A percentile compares a stretch with the other conserved stretches of the same genome.
Evolutionary conservation across 2,329 filamentous ascomycete species (phyloP).

Genomic region (Dactylonectria macrodidyma): DNA sequence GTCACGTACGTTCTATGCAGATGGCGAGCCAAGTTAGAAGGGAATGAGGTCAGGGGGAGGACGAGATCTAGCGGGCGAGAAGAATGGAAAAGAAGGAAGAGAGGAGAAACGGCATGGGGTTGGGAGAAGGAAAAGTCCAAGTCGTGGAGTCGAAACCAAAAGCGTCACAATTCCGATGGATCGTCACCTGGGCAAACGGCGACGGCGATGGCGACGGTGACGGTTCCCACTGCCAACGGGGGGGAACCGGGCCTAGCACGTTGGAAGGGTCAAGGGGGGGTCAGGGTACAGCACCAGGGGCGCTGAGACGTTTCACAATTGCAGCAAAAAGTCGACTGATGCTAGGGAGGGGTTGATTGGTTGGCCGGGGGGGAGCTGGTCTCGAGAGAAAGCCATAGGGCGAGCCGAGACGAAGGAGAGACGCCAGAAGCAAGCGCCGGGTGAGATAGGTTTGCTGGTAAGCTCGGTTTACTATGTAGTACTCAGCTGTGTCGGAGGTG

Average conservation of each 20-base stretch:
- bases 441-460: neutral
- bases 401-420: neutral
- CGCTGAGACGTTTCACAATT: conserved; percentile 62
- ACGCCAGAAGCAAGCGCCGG: neutral
- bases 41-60: conserved; percentile 12
- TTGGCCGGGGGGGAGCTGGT: conserved; percentile 1
- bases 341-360: conserved; percentile 40
- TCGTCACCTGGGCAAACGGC: conserved; percentile 26
- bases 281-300: conserved; percentile 10
- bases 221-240: conserved; percentile 24
- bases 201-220: conserved; percentile 42
- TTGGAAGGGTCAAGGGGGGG: conserved; percentile 29
- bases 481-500: conserved; percentile 1
- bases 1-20: conserved; percentile 41
- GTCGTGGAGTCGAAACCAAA: conserved; percentile 45
- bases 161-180: conserved; percentile 44
- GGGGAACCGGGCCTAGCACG: conserved; percentile 25
- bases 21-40: conserved; percentile 7
- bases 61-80: conserved; percentile 23
- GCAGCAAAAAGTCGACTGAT: conserved; percentile 52
- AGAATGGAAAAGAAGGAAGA: conserved; percentile 9
- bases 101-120: conserved; percentile 22
- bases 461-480: neutral
- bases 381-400: neutral
- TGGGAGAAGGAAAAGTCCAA: conserved; percentile 32